These are phyloP conservation scores for Albifimbria verrucaria DNA, from an alignment of 2,329 filamentous ascomycete genomes.

Conservation along the genomic window DNA sequence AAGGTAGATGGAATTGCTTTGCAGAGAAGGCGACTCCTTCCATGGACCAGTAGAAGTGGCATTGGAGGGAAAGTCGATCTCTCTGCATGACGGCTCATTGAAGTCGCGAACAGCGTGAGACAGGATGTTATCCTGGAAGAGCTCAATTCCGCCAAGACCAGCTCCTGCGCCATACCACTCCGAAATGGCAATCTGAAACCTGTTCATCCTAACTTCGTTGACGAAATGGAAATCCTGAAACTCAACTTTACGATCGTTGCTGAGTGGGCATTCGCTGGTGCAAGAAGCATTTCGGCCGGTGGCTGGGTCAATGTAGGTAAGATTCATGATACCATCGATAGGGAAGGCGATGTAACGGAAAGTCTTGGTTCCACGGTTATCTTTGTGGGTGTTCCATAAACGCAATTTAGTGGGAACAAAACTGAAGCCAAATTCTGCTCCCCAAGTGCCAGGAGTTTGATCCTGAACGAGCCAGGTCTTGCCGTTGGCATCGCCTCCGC, in stretches of 20 bases:
- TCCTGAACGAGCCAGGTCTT: constrained; percentile 78
- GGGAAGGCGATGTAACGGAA: constrained; percentile 85
- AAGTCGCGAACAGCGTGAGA: constrained; percentile 82
- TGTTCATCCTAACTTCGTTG: constrained; percentile 82
- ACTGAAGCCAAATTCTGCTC: constrained; percentile 75
- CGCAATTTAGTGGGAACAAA: constrained; percentile 85
- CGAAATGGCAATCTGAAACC: constrained; percentile 80
- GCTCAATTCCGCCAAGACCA: constrained; percentile 79
- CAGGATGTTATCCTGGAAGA: constrained; percentile 82
- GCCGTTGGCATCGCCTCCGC: constrained; percentile 63
- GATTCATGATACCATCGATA: constrained; percentile 90
- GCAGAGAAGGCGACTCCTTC: constrained; percentile 62
- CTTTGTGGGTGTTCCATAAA: constrained; percentile 80
- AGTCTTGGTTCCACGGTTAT: constrained; percentile 82
- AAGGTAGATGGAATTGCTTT: constrained; percentile 75
- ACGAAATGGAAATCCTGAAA: constrained; percentile 94
- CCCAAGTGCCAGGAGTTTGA: constrained; percentile 74
- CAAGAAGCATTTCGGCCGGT: constrained; percentile 69
- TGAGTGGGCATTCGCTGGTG: constrained; percentile 81
- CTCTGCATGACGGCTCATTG: constrained; percentile 82
- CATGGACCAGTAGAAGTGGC: constrained; percentile 73
- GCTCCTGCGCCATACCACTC: constrained; percentile 84
- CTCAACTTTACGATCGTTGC: constrained; percentile 58
- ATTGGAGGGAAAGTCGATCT: constrained; percentile 57
- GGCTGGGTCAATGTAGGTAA: constrained; percentile 79